Evolutionary conservation across 495 filamentous ascomycete genomes (phyloP), one percentile per base, ranked within the genome.

Genomic region (Cryomyces antarcticus): DNA sequence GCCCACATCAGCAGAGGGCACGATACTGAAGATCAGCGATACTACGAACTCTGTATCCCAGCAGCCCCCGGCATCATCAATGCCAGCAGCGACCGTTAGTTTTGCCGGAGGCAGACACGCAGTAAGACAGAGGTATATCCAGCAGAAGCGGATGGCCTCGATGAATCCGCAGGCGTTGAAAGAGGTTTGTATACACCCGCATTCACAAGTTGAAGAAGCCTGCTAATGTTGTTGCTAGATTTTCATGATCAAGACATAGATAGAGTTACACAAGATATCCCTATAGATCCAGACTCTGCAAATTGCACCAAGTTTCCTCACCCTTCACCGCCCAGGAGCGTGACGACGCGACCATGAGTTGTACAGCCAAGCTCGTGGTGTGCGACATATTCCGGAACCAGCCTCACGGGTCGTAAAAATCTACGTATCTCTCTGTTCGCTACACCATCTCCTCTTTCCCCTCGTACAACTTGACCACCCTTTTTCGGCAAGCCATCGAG

Each of bases 71-170:
- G 27, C n/a, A 17, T 3, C 9, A 39, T 1, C 38, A 13, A 13
- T 9, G 33, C 64, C 64, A 33, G 39, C 38, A 5, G 24, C 47
- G 7, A 24, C 17, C 17, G 17, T 24, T 24, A 38, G 12, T 13
- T 51, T 61, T 38, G 40, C 39, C 3, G 46, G 48, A 30, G 70
- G 64, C 27, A 68, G 78, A 41, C 75, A 80, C 52, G 62, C 72
- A 37, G 70, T 80, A 41, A 65, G 83, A 49, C 65, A 73, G 41
- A 67, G 79, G 38, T 77, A 81, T 52, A 87, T 88, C 52, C 75
- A 72, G 34, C 78, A 83, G 50, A 92, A 92, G 62, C 75, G 70
- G 54, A 70, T 72, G 64, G 80, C 82, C 3, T 66, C 77, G 37
- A 64, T 79, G 59, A 77, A 88, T 56, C 63, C 67, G 31, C 71